Evolutionary conservation across 768 basidiomycete genomes (phyloP).

Genomic region (Basidioascus undulatus): DNA sequence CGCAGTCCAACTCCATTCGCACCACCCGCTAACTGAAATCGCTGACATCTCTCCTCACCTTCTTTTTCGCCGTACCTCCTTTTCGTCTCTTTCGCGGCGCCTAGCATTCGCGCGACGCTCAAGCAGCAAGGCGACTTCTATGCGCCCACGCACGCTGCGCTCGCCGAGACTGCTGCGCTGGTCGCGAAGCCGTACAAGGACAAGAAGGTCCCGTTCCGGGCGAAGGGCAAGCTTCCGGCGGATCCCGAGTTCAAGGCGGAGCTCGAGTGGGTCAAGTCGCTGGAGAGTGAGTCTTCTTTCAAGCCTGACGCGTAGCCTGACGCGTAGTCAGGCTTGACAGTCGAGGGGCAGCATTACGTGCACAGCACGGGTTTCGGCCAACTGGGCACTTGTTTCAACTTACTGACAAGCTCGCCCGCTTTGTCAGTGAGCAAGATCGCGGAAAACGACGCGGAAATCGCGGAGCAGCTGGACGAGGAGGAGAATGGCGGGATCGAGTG

Average conservation of each 20-base stretch:
- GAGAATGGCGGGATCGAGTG: slow-evolving; percentile 51
- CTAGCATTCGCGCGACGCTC: slow-evolving; percentile 29
- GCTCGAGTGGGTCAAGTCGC: slow-evolving; percentile 27
- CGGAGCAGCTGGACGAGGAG: slow-evolving; percentile 23
- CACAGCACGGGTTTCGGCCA: neutral
- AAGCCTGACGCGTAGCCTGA: slow-evolving; percentile 17
- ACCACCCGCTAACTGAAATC: slow-evolving; percentile 3
- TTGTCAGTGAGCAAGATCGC: slow-evolving; percentile 5
- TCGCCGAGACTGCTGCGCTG: slow-evolving; percentile 15
- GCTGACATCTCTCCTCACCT: slow-evolving; percentile 1
- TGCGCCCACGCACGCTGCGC: slow-evolving; percentile 35
- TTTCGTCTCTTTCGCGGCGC: slow-evolving; percentile 33
- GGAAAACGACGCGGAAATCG: slow-evolving; percentile 16
- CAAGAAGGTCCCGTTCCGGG: slow-evolving; percentile 19
- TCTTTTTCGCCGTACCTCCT: slow-evolving; percentile 25
- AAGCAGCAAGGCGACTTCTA: slow-evolving; percentile 26
- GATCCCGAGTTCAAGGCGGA: slow-evolving; percentile 28
- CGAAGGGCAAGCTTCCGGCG: slow-evolving; percentile 21
- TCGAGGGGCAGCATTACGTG: slow-evolving; percentile 2
- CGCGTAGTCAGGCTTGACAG: slow-evolving; percentile 4
- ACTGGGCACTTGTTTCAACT: neutral
- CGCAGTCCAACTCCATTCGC: neutral
- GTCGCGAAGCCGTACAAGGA: slow-evolving; percentile 18
- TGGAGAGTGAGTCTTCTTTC: no score
- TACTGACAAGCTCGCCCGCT: neutral